These are phyloP conservation scores for Teratosphaeria gauchensis DNA, from an alignment of 2,329 filamentous ascomycete species.

Conservation along the genomic window DNA sequence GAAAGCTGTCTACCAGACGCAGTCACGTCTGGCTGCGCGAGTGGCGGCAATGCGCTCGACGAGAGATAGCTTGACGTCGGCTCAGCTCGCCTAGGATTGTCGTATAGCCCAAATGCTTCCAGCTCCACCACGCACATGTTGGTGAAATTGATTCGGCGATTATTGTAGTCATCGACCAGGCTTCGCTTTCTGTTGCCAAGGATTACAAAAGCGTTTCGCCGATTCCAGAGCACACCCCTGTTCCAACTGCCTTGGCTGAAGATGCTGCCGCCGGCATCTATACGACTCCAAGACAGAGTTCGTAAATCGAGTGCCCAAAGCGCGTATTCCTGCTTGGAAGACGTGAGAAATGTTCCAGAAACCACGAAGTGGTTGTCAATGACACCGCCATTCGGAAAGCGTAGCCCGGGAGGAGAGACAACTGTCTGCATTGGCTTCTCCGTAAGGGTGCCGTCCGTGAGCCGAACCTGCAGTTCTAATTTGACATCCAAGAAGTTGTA, in stretches of 20 bases:
- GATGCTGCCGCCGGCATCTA: slow-evolving; percentile 86
- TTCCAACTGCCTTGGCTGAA: slow-evolving; percentile 99
- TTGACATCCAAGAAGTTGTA: slow-evolving; percentile 99
- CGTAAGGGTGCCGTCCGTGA: slow-evolving; percentile 70
- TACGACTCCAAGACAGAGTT: slow-evolving; percentile 85
- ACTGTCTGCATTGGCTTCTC: slow-evolving; percentile 84
- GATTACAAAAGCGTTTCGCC: slow-evolving; percentile 90
- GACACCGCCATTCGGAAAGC: slow-evolving; percentile 91
- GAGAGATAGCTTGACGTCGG: slow-evolving; percentile 79
- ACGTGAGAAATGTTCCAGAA: slow-evolving; percentile 92
- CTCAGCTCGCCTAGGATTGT: slow-evolving; percentile 73
- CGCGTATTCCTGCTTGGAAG: slow-evolving; percentile 95
- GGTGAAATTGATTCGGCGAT: slow-evolving; percentile 92
- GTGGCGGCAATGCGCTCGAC: slow-evolving; percentile 54
- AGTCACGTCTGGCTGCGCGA: slow-evolving; percentile 34
- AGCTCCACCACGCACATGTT: slow-evolving; percentile 96
- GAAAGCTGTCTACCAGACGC: slow-evolving; percentile 70
- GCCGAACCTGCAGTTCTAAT: slow-evolving; percentile 79
- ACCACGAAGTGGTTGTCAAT: slow-evolving; percentile 96
- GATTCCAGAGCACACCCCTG: slow-evolving; percentile 82
- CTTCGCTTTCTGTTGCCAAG: slow-evolving; percentile 88
- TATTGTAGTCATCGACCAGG: slow-evolving; percentile 95
- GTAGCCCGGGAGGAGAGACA: slow-evolving; percentile 80
- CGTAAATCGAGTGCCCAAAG: slow-evolving; percentile 88
- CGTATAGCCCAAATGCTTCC: slow-evolving; percentile 93